These are phyloP conservation scores for Trametes elegans DNA, from an alignment of 768 basidiomycete genomes.

Conservation along the genomic window DNA sequence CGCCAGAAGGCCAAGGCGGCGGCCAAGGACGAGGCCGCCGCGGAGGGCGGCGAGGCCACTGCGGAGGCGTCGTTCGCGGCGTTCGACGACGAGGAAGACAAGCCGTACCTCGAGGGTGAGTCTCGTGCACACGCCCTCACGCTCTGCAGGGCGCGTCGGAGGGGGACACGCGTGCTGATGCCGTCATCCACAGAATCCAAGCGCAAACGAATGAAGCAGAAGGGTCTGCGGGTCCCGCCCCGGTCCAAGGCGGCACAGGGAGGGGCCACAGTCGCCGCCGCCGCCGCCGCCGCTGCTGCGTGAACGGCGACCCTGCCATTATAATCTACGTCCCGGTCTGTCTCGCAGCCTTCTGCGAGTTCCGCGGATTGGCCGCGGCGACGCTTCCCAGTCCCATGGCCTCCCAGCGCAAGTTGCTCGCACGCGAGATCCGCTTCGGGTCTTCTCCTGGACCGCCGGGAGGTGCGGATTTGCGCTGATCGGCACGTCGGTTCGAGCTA, in stretches of 20 bases:
- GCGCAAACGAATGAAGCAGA: slow-evolving; percentile 72
- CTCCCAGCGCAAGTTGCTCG: background rate
- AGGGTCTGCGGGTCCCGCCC: slow-evolving; percentile 65
- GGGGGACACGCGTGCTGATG: background rate
- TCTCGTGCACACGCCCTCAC: too few relatives aligned
- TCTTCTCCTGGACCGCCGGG: slow-evolving; percentile 1
- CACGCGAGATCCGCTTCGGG: background rate
- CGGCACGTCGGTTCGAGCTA: too few relatives aligned
- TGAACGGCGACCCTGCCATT: background rate
- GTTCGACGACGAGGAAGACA: slow-evolving; percentile 40
- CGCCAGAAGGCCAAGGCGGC: slow-evolving; percentile 48
- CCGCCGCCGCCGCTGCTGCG: too few relatives aligned
- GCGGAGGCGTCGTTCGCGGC: slow-evolving; percentile 26
- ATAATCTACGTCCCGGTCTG: background rate
- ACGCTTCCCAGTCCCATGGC: background rate
- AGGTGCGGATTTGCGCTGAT: too few relatives aligned
- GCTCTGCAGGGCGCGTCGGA: too few relatives aligned
- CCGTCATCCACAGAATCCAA: slow-evolving; percentile 53
- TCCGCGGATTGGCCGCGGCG: background rate
- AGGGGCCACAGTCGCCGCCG: slow-evolving; percentile 8
- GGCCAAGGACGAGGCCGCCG: slow-evolving; percentile 28
- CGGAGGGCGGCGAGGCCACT: slow-evolving; percentile 26
- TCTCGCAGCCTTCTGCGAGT: too few relatives aligned
- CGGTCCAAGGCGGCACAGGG: slow-evolving; percentile 33
- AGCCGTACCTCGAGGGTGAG: slow-evolving; percentile 76